phyloP scores from a whole-genome alignment of 2,329 filamentous ascomycete genomes.

The Teratosphaeria viscida region DNA sequence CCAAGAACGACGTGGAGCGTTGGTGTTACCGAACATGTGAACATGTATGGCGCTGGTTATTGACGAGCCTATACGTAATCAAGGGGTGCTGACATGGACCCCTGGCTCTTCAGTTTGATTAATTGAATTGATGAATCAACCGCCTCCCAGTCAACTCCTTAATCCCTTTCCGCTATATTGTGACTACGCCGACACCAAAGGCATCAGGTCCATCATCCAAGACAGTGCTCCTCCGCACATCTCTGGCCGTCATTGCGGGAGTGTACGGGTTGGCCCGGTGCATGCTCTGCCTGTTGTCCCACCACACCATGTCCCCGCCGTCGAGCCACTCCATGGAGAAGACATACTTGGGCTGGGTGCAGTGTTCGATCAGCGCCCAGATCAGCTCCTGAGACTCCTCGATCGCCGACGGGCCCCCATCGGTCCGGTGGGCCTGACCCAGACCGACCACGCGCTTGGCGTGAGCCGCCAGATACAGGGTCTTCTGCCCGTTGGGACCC shows the following conservation, averaged over 20 bases:
- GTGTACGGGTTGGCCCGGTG: conserved; percentile 1
- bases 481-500: not conserved
- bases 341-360: conserved; percentile 1
- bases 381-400: conserved; percentile 1
- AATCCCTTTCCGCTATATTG: not conserved
- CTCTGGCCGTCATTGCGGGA: not conserved
- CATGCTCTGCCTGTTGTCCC: conserved; percentile 2
- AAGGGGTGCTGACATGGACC: too few species aligned
- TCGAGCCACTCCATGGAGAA: conserved; percentile 4
- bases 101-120: not conserved
- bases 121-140: not conserved
- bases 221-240: not conserved
- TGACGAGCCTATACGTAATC: too few species aligned
- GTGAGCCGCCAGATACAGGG: not conserved
- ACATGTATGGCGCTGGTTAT: too few species aligned
- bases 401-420: not conserved
- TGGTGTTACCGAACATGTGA: not conserved
- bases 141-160: not conserved
- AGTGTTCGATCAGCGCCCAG: conserved; percentile 2
- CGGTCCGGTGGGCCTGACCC: not conserved
- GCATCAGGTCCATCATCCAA: not conserved
- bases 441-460: not conserved
- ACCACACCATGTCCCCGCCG: conserved; percentile 2
- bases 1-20: not conserved
- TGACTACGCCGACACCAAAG: not conserved